Percentiles rank a stretch among this genome's conserved stretches.
These are phyloP conservation scores for Malassezia globosa DNA, from an alignment of 1,284 basidiomycete genomes.

Conservation along the genomic window DNA sequence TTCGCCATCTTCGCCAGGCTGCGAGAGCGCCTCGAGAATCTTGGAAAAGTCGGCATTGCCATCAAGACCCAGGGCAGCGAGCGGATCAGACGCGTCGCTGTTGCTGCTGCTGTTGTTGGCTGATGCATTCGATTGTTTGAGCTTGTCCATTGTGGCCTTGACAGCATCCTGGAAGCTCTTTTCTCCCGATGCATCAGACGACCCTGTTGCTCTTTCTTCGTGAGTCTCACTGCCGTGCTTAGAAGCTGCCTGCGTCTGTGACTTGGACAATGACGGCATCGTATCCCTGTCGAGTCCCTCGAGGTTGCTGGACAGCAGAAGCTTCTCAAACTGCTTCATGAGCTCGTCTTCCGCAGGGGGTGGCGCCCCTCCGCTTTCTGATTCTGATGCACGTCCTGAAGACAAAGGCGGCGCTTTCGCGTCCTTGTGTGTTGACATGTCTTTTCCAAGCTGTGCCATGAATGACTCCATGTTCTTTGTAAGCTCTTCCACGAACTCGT, in stretches of 20 bases:
- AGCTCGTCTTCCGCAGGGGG: conserved; percentile 34
- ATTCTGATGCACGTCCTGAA: neutral
- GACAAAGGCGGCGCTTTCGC: neutral
- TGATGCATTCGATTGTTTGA: conserved; percentile 54
- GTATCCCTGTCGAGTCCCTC: neutral
- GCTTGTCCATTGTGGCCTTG: conserved; percentile 64
- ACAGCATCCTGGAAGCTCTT: conserved; percentile 63
- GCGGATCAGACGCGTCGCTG: conserved; percentile 48
- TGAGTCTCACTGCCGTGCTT: conserved; percentile 41
- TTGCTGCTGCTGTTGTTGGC: conserved; percentile 50
- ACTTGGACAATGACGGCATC: neutral
- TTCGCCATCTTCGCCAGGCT: conserved; percentile 36
- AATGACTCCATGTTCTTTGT: conserved; percentile 73
- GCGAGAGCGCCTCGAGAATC: conserved; percentile 47
- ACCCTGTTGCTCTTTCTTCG: no score
- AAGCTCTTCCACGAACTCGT: conserved; percentile 61
- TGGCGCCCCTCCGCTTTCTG: conserved; percentile 4
- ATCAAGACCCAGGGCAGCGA: conserved; percentile 48
- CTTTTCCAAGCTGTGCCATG: conserved; percentile 57
- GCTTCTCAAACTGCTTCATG: conserved; percentile 42
- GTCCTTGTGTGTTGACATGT: conserved; percentile 2
- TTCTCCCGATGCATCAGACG: conserved; percentile 27
- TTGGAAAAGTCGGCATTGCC: conserved; percentile 44
- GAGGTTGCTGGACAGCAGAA: conserved; percentile 36
- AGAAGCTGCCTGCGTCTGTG: neutral